Evolutionary conservation across 805 yeast genomes (phyloP), one percentile per base, ranked within the genome.

Genomic region (Kluyveromyces nonfermentans): DNA sequence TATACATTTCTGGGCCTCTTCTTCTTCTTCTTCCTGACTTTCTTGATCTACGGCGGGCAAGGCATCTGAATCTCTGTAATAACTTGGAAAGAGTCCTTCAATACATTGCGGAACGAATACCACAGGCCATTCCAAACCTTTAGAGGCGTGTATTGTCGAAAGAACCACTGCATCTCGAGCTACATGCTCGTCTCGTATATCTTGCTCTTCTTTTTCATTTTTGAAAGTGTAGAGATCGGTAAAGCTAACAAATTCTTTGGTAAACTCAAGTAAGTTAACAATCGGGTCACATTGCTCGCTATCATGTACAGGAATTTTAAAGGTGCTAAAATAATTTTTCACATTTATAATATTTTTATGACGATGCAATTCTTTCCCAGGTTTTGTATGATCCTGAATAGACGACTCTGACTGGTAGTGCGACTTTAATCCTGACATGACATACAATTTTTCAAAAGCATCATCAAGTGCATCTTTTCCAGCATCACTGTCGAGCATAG

Each of bases 101-200:
- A 74, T 69, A 15, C 85, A 63, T 0, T 85, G 82, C 0, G 94
- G 87, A 10, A 86, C 74, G 56, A 86, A 85, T 0, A 90, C 97
- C 12, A 85, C 77, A 0, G 95, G 90, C 97, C 97, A 90, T 59
- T 90, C 98, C 2, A 89, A 68, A 1, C 98, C 98, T 59, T 90
- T 90, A 1, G 97, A 79, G 0, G 88, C 86, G 59, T 90, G 98
- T 10, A 90, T 82, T 0, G 97, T 93, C 0, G 95, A 82, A 0
- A 90, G 63, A 0, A 74, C 63, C 1, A 78, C 71, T 4, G 41
- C 41, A 28, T 38, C 41, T 31, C 20, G 25, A 7, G 20, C 18
- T 10, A 2, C 10, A 28, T 38, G 33, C n/a, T 38, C 41, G 18
- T 38, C 41, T 18, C 31, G 25, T 15, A 18, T 21, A 9, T 38